Percentiles rank a stretch among this genome's conserved stretches.
Evolutionary conservation across 164 flowering plant genomes (phyloP).

Genomic region (Protea cynaroides): DNA sequence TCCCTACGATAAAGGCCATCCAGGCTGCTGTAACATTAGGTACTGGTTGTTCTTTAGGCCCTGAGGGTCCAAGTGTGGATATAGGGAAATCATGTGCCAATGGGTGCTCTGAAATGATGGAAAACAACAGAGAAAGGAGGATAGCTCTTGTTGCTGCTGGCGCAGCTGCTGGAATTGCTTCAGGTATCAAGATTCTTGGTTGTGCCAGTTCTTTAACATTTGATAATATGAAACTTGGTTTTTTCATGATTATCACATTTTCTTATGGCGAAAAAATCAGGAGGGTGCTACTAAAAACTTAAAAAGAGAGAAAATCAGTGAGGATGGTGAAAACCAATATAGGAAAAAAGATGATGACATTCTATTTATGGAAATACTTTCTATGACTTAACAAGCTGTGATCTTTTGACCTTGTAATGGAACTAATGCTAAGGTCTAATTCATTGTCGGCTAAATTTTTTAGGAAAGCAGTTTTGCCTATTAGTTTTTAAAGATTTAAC

Average conservation of each 20-base stretch:
- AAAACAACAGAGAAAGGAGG: conserved; percentile 87
- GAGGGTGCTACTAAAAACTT: no score
- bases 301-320: neutral
- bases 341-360: neutral
- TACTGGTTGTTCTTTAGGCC: conserved; percentile 98
- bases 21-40: conserved; percentile 98
- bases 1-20: conserved; percentile 86
- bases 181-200: conserved; percentile 44
- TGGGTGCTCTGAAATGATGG: conserved; percentile 88
- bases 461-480: no score
- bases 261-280: neutral
- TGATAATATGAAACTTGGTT: neutral
- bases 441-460: no score
- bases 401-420: no score
- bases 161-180: conserved; percentile 97
- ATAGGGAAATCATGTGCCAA: conserved; percentile 98
- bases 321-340: no score
- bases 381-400: neutral
- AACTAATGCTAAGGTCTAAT: no score
- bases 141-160: conserved; percentile 99
- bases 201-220: neutral
- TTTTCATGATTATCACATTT: neutral
- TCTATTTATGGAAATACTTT: no score
- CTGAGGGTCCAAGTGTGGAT: conserved; percentile 99
- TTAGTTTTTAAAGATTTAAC: no score